Evolutionary conservation across 495 filamentous ascomycete genomes (phyloP).

Genomic region (Penicillium turbatum): DNA sequence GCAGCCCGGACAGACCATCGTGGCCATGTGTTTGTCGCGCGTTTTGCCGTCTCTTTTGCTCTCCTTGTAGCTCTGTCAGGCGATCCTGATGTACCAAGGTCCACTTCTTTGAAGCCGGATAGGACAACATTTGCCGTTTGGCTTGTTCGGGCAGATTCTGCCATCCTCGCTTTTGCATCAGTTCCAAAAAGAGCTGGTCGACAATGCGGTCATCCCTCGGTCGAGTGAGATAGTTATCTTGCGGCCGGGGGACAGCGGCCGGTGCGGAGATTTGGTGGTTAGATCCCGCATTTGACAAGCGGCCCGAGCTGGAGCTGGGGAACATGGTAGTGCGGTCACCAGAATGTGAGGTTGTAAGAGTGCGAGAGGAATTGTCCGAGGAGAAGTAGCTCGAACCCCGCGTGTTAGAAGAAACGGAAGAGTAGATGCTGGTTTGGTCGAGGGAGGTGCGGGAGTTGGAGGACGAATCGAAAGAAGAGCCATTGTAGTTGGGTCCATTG

Average conservation of each 20-base stretch:
- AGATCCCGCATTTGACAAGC: slow-evolving; percentile 34
- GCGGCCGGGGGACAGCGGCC: slow-evolving; percentile 43
- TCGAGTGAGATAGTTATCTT: slow-evolving; percentile 55
- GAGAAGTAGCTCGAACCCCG: slow-evolving; percentile 61
- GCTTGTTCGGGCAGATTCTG: slow-evolving; percentile 96
- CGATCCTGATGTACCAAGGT: slow-evolving; percentile 93
- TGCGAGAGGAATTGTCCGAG: slow-evolving; percentile 59
- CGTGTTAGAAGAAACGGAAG: slow-evolving; percentile 54
- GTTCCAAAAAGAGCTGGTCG: slow-evolving; percentile 84
- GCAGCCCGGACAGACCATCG: slow-evolving; percentile 59
- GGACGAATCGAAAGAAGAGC: slow-evolving; percentile 59
- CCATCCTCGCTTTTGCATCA: slow-evolving; percentile 98
- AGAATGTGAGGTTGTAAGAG: slow-evolving; percentile 45
- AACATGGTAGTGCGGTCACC: slow-evolving; percentile 34
- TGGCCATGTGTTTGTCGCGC: slow-evolving; percentile 59
- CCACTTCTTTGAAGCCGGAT: slow-evolving; percentile 94
- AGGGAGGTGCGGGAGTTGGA: slow-evolving; percentile 66
- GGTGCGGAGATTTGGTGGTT: slow-evolving; percentile 36
- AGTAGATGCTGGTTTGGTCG: slow-evolving; percentile 64
- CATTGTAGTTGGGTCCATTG: slow-evolving; percentile 58
- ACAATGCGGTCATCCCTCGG: slow-evolving; percentile 81
- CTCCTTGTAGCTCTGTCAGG: slow-evolving; percentile 86
- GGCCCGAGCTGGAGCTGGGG: slow-evolving; percentile 25
- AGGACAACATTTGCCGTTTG: slow-evolving; percentile 88
- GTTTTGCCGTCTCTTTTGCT: slow-evolving; percentile 78